Conservation (phyloP, 139 green algal genomes). For the Deuterostichococcus epilithicus region DNA sequence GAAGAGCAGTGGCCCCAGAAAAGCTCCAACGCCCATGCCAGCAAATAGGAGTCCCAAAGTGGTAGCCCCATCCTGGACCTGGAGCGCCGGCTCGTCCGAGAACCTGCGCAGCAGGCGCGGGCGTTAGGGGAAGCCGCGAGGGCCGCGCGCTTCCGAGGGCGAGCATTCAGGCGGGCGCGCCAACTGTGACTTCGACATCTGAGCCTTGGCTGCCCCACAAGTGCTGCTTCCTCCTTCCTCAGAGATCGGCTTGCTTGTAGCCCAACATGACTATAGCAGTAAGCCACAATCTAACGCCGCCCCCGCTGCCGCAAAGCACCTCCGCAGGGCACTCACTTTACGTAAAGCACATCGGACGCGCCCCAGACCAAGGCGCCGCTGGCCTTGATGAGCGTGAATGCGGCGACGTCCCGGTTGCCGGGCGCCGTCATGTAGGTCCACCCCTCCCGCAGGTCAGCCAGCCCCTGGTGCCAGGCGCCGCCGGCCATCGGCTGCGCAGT, state of each 20-base stretch:
- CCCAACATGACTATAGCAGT: too few species aligned
- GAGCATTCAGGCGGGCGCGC: too few species aligned
- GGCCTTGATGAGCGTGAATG: slow-evolving; percentile 19
- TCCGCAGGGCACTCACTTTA: too few species aligned
- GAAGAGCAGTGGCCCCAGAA: slow-evolving; percentile 38
- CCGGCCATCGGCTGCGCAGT: too few species aligned
- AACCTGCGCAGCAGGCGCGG: neutral
- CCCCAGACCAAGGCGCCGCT: slow-evolving; percentile 14
- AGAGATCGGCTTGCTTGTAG: too few species aligned
- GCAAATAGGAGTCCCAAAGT: slow-evolving; percentile 51
- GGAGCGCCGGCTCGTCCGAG: neutral
- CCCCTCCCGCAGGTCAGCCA: slow-evolving; percentile 6
- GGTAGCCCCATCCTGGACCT: neutral
- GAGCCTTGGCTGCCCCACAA: too few species aligned
- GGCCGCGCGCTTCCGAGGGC: too few species aligned
- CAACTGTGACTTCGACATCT: too few species aligned
- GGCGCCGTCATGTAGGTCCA: slow-evolving; percentile 5
- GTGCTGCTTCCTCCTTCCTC: too few species aligned
- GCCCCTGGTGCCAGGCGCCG: neutral
- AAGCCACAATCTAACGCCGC: too few species aligned
- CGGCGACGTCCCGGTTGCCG: slow-evolving; percentile 13
- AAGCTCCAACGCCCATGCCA: slow-evolving; percentile 39
- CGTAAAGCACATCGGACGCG: slow-evolving; percentile 18
- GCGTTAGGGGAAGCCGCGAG: neutral
- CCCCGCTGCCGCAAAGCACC: too few species aligned